Evolutionary conservation across 805 yeast species (phyloP), one percentile per base, ranked within the genome.

Genomic region (Candida chauliodis): DNA sequence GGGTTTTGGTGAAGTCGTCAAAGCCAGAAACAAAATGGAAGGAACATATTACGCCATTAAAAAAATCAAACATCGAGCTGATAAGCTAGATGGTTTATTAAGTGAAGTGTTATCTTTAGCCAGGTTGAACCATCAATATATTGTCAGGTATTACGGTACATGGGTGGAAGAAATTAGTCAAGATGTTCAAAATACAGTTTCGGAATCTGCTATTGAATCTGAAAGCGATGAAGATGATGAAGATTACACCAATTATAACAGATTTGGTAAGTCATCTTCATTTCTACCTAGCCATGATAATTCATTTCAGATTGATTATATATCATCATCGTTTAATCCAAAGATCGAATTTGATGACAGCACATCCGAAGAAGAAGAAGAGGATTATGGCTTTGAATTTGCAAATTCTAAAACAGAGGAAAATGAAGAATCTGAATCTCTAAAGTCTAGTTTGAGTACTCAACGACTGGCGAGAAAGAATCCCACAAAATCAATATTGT

Each of bases 1-100:
- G 27, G 99, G 95, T 0, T 93, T 84, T 62, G 99, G 99, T 5
- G 97, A 93, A 58, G 99, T 93, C 7, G 96, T 93, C n/a, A 90
- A 91, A 53, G 98, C 93, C 0, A 71, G 99, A 44, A 91, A 90
- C 56, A 76, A 90, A 42, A 74, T 93, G 46, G 99, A 93, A 56
- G 98, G 99, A 15, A 74, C 96, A 11, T 86, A 85, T 49, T 93
- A 93, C 58, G 99, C 99, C 0, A 79, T 93, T 42, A 93, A 93
- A 58, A 91, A 90, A 50, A 84, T 93, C 35, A 78, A 83, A 41
- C 96, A 93, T 50, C 76, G 82, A 2, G 84, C 85, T 34, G 81
- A 84, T 50, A 83, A 85, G 48, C 66, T 93, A 30, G 81, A 95
- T 17, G 77, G 84, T 4, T 83, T 93, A 43, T 65, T 93, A 40